Evolutionary conservation across 2,329 filamentous ascomycete genomes (phyloP).

Genomic region (Diplodia mutila): DNA sequence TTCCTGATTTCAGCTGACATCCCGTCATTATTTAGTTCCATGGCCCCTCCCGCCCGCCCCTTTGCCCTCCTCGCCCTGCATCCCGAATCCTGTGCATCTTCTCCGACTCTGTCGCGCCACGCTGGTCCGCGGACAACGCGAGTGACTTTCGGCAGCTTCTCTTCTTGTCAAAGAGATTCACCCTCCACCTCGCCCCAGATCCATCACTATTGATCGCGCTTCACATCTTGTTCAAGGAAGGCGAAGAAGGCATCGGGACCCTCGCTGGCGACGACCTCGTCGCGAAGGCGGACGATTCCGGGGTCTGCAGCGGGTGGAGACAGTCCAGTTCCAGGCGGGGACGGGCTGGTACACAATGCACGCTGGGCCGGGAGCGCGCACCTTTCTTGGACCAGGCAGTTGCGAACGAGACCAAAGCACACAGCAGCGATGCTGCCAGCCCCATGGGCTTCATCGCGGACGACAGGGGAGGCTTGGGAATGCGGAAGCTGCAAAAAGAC

Average conservation of each 20-base stretch:
- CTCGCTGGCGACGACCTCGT: constrained; percentile 78
- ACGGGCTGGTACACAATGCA: background rate
- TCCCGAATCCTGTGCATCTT: no score
- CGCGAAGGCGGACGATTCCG: constrained; percentile 94
- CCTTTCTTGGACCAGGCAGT: constrained; percentile 88
- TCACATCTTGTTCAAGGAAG: no score
- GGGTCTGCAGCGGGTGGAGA: constrained; percentile 65
- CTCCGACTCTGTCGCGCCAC: no score
- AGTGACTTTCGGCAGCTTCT: no score
- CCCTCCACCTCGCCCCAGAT: no score
- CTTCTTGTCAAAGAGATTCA: no score
- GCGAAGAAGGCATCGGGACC: constrained; percentile 83
- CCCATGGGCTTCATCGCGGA: constrained; percentile 69
- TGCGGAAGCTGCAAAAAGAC: constrained; percentile 29
- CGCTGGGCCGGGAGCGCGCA: constrained; percentile 43
- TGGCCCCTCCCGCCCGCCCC: no score
- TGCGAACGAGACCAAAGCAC: constrained; percentile 67
- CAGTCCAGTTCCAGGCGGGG: background rate
- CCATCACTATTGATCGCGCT: no score
- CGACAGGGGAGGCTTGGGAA: background rate
- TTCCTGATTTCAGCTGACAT: no score
- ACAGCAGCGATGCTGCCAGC: constrained; percentile 69
- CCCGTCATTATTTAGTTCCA: no score
- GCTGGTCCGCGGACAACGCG: no score
- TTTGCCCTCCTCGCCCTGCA: no score